A percentile compares a stretch with the other conserved stretches of the same genome.
Conservation (phyloP, 495 filamentous ascomycete species). For the Cairneyella variabilis region DNA sequence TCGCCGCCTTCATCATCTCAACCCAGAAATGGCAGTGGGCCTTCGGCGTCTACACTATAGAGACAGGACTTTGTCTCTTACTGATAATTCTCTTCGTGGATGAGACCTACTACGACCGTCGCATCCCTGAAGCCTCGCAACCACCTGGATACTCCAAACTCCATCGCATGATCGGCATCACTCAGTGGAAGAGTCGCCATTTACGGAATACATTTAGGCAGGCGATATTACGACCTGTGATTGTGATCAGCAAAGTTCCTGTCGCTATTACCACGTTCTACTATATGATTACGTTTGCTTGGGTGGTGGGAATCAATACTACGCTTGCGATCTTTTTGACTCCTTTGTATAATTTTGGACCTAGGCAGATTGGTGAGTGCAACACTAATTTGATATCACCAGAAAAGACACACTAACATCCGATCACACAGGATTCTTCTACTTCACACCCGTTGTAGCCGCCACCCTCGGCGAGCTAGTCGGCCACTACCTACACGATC, state of each 20-base stretch:
- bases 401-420: too few species aligned
- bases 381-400: not conserved
- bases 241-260: constrained; percentile 29
- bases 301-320: constrained; percentile 38
- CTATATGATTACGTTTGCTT: constrained; percentile 35
- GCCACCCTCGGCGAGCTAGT: constrained; percentile 29
- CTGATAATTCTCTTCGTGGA: constrained; percentile 17
- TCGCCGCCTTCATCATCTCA: constrained; percentile 1
- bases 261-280: constrained; percentile 32
- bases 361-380: constrained; percentile 19
- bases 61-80: not conserved
- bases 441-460: constrained; percentile 32
- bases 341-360: constrained; percentile 28
- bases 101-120: constrained; percentile 23
- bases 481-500: constrained; percentile 36
- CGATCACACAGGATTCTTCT: constrained; percentile 23
- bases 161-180: constrained; percentile 17
- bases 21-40: constrained; percentile 17
- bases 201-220: constrained; percentile 5
- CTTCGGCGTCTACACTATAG: constrained; percentile 7
- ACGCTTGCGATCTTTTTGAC: constrained; percentile 34
- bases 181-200: constrained; percentile 12
- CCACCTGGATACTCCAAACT: constrained; percentile 7
- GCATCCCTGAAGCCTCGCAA: constrained; percentile 11
- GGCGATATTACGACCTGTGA: constrained; percentile 14